Evolutionary conservation across 495 filamentous ascomycete genomes (phyloP).

Genomic region (Thermothielavioides terrestris): DNA sequence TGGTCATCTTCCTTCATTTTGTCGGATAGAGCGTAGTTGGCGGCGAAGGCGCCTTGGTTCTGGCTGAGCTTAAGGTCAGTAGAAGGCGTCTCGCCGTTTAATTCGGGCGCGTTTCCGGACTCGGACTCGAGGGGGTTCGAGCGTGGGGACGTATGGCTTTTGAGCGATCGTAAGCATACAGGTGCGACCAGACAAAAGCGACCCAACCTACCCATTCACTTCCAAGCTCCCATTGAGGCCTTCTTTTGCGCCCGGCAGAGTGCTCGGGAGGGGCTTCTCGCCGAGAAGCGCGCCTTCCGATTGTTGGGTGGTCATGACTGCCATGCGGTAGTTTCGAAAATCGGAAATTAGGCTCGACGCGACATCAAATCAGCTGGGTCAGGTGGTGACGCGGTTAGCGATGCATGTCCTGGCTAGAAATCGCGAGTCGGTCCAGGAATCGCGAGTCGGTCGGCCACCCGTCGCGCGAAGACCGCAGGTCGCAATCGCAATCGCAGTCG

Average conservation of each 20-base stretch:
- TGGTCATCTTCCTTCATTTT: slow-evolving; percentile 1
- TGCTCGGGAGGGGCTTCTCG: slow-evolving; percentile 41
- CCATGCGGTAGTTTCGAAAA: slow-evolving; percentile 35
- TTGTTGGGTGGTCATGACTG: slow-evolving; percentile 48
- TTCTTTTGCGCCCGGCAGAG: slow-evolving; percentile 37
- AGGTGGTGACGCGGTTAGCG: slow-evolving; percentile 6
- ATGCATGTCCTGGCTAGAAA: slow-evolving; percentile 5
- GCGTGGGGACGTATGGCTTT: slow-evolving; percentile 13
- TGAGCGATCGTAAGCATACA: neutral
- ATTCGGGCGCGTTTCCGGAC: neutral
- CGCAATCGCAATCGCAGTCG: neutral
- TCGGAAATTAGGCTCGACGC: slow-evolving; percentile 15
- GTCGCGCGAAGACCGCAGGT: neutral
- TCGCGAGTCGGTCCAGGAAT: neutral
- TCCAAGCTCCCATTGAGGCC: slow-evolving; percentile 16
- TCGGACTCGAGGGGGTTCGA: neutral
- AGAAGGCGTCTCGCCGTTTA: neutral
- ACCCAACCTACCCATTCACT: slow-evolving; percentile 25
- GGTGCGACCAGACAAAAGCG: neutral
- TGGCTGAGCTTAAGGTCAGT: neutral
- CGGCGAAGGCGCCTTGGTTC: slow-evolving; percentile 22
- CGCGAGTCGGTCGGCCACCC: neutral
- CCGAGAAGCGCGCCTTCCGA: slow-evolving; percentile 38
- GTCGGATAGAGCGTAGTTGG: slow-evolving; percentile 10
- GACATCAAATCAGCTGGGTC: slow-evolving; percentile 24